Evolutionary conservation across 176 grass and related monocot genomes (phyloP).

Genomic region (Musa troglodytarum): DNA sequence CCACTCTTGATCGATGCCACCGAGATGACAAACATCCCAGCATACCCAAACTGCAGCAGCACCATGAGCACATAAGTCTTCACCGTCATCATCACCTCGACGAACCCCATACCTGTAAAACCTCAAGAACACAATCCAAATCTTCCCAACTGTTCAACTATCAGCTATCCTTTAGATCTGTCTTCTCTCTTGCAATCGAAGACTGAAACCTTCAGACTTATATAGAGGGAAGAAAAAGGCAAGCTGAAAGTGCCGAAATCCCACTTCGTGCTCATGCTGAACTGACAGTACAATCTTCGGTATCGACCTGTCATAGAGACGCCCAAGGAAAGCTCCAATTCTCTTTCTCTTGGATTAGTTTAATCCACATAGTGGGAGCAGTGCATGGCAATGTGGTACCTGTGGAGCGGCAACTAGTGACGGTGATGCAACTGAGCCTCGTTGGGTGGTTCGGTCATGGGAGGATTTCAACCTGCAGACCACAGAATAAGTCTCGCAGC

Average conservation of each 20-base stretch:
- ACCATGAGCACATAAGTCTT: constrained; percentile 7
- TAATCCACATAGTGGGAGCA: not conserved
- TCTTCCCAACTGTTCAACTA: no score
- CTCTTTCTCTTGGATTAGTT: not conserved
- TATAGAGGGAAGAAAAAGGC: not conserved
- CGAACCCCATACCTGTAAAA: not conserved
- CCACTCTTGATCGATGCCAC: constrained; percentile 6
- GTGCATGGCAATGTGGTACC: not conserved
- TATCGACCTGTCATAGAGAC: not conserved
- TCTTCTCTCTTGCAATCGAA: not conserved
- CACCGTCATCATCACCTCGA: not conserved
- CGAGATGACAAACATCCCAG: constrained; percentile 13
- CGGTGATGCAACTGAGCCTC: not conserved
- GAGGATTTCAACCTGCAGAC: constrained; percentile 7
- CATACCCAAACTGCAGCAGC: constrained; percentile 15
- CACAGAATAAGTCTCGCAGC: not conserved
- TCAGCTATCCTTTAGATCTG: no score
- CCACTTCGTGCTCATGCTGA: not conserved
- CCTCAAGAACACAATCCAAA: no score
- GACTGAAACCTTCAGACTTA: not conserved
- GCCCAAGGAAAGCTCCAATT: not conserved
- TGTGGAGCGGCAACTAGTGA: not conserved
- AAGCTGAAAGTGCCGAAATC: not conserved
- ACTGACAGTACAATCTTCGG: not conserved
- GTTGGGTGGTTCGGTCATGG: not conserved